Evolutionary conservation across 805 yeast species (phyloP).

Genomic region (Nakazawaea ambrosiae): DNA sequence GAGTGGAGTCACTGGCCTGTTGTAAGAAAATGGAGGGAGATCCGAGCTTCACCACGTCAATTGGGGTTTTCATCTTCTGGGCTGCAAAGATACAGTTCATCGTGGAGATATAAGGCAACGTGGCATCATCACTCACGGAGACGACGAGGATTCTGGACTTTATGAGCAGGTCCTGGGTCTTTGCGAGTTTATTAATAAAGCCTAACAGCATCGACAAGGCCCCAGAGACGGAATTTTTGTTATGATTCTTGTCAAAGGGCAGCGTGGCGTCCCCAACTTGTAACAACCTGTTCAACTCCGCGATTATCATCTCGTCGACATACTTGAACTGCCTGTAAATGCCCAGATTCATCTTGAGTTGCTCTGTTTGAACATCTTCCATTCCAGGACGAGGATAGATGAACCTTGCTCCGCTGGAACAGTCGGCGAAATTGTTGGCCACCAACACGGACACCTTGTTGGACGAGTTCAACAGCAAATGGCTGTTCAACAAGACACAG

Average conservation of each 20-base stretch:
- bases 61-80: constrained; percentile 81
- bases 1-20: constrained; percentile 93
- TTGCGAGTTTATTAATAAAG: constrained; percentile 59
- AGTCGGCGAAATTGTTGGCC: constrained; percentile 34
- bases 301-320: constrained; percentile 68
- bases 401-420: constrained; percentile 48
- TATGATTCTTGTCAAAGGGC: constrained; percentile 15
- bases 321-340: constrained; percentile 83
- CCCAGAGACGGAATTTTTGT: constrained; percentile 54
- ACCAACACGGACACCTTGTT: constrained; percentile 80
- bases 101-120: constrained; percentile 80
- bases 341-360: constrained; percentile 37
- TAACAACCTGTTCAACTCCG: constrained; percentile 45
- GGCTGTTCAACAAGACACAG: constrained; percentile 79
- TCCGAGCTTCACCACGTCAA: constrained; percentile 84
- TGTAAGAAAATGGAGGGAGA: constrained; percentile 75
- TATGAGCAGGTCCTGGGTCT: constrained; percentile 32
- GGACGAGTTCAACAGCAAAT: constrained; percentile 74
- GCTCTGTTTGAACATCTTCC: constrained; percentile 7
- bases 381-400: constrained; percentile 48
- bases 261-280: constrained; percentile 19
- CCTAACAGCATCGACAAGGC: constrained; percentile 68
- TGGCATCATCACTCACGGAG: constrained; percentile 65
- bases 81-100: constrained; percentile 97
- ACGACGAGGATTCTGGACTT: constrained; percentile 62